Conservation (phyloP, 202 grass and related monocot genomes). For the Elaeis oleifera region DNA sequence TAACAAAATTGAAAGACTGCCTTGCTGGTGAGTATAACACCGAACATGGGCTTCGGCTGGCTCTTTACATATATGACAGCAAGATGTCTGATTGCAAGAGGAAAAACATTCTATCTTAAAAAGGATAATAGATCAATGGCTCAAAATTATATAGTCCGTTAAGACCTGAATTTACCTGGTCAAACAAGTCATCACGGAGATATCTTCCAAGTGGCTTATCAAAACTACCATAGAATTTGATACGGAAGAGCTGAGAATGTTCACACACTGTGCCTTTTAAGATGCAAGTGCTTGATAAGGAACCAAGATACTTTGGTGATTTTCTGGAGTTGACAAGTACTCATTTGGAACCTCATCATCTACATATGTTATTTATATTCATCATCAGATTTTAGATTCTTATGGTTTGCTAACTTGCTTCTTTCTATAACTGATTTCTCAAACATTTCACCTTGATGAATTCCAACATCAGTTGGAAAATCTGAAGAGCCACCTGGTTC, state of each 20-base stretch:
- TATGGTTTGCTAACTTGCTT: conserved; percentile 15
- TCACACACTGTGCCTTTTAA: conserved; percentile 57
- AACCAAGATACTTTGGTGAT: conserved; percentile 74
- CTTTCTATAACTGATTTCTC: conserved; percentile 17
- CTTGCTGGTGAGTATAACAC: conserved; percentile 79
- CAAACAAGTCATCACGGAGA: conserved; percentile 78
- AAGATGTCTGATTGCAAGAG: conserved; percentile 48
- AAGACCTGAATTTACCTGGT: conserved; percentile 48
- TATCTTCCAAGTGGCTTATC: conserved; percentile 93
- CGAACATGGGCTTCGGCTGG: conserved; percentile 63
- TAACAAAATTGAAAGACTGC: conserved; percentile 68
- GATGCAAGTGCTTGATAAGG: conserved; percentile 58
- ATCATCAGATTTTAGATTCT: conserved; percentile 12
- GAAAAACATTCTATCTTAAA: not conserved
- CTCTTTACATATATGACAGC: conserved; percentile 62
- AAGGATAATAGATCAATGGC: not conserved
- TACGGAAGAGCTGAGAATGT: conserved; percentile 52
- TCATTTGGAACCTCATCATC: conserved; percentile 38
- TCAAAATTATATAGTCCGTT: conserved; percentile 3
- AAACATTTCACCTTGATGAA: conserved; percentile 15
- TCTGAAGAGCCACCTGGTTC: conserved; percentile 21
- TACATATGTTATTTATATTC: conserved; percentile 13
- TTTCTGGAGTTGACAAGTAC: conserved; percentile 62
- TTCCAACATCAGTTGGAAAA: conserved; percentile 15
- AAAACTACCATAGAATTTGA: conserved; percentile 83